Evolutionary conservation across 2,329 filamentous ascomycete species (phyloP), one percentile per base, ranked within the genome.

Genomic region (Mollisia scopiformis): DNA sequence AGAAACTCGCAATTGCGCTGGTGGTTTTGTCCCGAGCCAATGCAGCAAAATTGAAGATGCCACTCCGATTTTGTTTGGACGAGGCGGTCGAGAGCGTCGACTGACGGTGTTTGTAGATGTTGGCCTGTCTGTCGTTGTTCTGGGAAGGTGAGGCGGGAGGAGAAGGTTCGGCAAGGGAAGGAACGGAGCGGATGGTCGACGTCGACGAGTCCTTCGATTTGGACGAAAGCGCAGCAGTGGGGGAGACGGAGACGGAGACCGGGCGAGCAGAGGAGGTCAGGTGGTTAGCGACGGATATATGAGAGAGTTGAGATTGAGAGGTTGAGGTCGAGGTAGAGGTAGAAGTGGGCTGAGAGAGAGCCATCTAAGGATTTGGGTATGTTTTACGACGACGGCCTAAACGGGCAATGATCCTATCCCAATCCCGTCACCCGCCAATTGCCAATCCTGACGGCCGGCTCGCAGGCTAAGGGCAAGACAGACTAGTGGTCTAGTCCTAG

Each of bases 11-110:
- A 62, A 73, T 70, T 13, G 69, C 70, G 60, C 59, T 73, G 27
- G 62, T 64, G 8, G 71, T 71, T 59, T 72, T 72, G 52, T 73
- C 71, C n/a, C 67, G 69, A 49, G 72, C 71, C 55, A 73, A 66
- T 47, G 66, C 64, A 37, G 71, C 71, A 19, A 74, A 64, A 19
- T 63, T 71, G 46, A 72, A 68, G 16, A 74, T 35, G 21, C 62
- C 65, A 19, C 63, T 50, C 39, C 71, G 68, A 58, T 67, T 72
- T 41, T 59, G 61, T 37, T 63, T 70, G 2, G 60, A 57, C 10
- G 65, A 67, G 37, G 51, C 68, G 46, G 65, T 66, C 1, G 68
- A 68, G 11, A 61, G 63, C 11, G 66, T 62, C 21, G 70, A 69
- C 54, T 71, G 70, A 23, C 66, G 71, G 53, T 72, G 65, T 55